Evolutionary conservation across 345 rosid genomes (phyloP), one percentile per base, ranked within the genome.

Genomic region (Hevea brasiliensis): DNA sequence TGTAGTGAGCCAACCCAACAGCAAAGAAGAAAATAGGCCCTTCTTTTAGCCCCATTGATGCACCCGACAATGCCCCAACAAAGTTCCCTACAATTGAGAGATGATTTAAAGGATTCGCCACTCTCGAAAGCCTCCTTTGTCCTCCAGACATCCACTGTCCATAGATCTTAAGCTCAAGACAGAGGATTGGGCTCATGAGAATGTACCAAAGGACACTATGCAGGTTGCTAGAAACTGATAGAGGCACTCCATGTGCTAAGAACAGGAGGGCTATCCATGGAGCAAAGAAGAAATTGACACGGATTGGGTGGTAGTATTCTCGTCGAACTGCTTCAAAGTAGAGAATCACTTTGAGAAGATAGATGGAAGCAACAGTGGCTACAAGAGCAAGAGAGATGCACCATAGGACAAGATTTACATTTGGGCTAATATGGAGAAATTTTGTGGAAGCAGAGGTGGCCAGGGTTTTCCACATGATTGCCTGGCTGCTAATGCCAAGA

Each of bases 61-160:
- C 96, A 18, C 98, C 98, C 15, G 92, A 80, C 68, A 92, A 71
- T 21, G 98, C 96, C 41, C 98, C 98, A 3, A 93, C 93, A 53
- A 94, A 94, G 81, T 94, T 94, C 42, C 98, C 98, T 1, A 92
- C 92, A 6, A 92, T 59, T 0, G 97, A 79, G 14, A 94, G 86
- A 84, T 94, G 98, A 73, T 92, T 92, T 1, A 97, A 87, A 64
- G 97, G 98, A 59, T 94, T 94, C 8, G 98, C 98, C 60, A 94
- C 97, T 70, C 90, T 89, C 2, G 98, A 94, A 67, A 92, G 97
- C 77, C 98, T 83, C 66, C 97, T 54, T 65, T 88, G 94, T 1
- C 98, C 96, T 10, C 96, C 96, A 0, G 94, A 92, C 98, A 94
- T 94, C 98, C 97, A 94, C 77, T 92, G 98, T 29, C 98, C 98